A percentile compares a stretch with the other conserved stretches of the same genome.
These are phyloP conservation scores for slime mould (Dictyostelium discoideum) DNA, from an alignment of 78 protist species.

Conservation along the genomic window DNA sequence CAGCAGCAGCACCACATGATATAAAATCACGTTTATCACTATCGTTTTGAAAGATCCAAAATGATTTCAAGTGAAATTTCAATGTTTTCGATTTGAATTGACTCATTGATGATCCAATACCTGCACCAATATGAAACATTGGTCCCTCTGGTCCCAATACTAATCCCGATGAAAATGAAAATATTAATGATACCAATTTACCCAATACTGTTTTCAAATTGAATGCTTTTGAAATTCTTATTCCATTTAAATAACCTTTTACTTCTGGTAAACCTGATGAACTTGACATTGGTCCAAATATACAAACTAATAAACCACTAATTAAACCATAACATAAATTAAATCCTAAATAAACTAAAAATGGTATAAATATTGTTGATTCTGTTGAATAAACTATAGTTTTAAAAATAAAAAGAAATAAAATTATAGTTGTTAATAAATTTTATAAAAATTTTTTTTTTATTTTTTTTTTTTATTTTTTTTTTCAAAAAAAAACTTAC, in stretches of 20 bases:
- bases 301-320: conserved; percentile 44
- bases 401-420: neutral
- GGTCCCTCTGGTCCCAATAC: conserved; percentile 92
- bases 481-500: no score
- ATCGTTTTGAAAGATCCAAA: conserved; percentile 80
- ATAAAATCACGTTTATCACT: conserved; percentile 89
- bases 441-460: neutral
- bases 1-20: conserved; percentile 95
- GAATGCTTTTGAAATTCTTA: conserved; percentile 60
- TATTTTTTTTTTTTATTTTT: neutral
- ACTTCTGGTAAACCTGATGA: conserved; percentile 94
- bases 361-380: conserved; percentile 23
- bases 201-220: conserved; percentile 80
- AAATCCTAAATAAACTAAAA: conserved; percentile 68
- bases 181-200: conserved; percentile 78
- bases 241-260: conserved; percentile 88
- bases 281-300: conserved; percentile 79
- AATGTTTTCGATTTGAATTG: conserved; percentile 64
- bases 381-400: conserved; percentile 4
- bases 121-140: conserved; percentile 91
- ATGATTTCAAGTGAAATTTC: conserved; percentile 21
- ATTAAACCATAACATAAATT: conserved; percentile 48
- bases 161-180: conserved; percentile 81
- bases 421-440: no score
- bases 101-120: conserved; percentile 34